Evolutionary conservation across 345 rosid species (phyloP), one percentile per base, ranked within the genome.

Genomic region (Gossypium rotundifolium): DNA sequence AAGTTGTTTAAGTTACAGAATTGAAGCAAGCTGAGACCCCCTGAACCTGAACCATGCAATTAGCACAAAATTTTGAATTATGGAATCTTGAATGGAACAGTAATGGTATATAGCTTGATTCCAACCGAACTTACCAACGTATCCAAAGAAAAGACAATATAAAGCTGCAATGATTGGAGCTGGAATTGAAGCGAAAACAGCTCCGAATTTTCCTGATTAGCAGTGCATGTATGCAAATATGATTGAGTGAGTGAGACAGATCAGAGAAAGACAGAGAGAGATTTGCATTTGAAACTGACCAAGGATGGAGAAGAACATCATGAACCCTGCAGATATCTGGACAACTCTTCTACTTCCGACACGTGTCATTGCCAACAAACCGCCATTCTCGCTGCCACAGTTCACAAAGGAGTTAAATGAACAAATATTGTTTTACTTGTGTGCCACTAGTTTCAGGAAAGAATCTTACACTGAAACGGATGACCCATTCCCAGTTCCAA

Each of bases 331-430:
- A 49, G 98, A 87, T 72, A 94, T 94, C 76, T 94, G 98, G 71
- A 94, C 92, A 17, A 94, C 98, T 60, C 98, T 88, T 83, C 98
- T 77, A 76, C 96, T 94, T 65, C 98, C 98, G 52, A 94, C 91
- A 0, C 85, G 89, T 12, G 98, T 94, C 60, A 92, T 70, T 27
- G 98, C 98, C 70, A 94, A 82, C 82, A 94, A 74, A 68, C 98
- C 98, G 1, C 93, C 95, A 83, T 93, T 93, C 80, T 91, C 98
- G 33, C 98, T 93, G 82, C 86, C 61, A 48, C 11, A 13, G 40
- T 12, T 40, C 38, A 60, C 40, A 25, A 33, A 46, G 70, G 11
- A 17, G 27, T 49, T 74, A 59, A 51, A 62, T 58, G 48, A 68
- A 51, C n/a, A 40, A 63, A 11, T 52, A 38, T 70, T 48, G 14